Conservation (phyloP, 169 alveolate genomes). For the Amoebophrya sp. region DNA sequence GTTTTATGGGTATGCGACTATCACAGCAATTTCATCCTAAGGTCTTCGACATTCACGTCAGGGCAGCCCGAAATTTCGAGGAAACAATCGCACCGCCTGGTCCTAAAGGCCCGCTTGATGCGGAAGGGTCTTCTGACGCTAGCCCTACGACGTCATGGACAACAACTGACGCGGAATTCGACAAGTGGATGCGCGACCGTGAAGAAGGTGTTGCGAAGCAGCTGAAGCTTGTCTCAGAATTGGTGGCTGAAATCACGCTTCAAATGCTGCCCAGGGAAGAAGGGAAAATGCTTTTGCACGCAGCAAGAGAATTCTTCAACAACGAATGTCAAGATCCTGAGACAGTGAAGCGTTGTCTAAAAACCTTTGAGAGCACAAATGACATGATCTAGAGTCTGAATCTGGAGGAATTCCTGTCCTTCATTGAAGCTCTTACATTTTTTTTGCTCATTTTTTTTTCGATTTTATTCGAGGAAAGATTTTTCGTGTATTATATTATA, state of each 20-base stretch:
- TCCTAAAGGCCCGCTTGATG: background rate
- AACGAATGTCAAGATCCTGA: background rate
- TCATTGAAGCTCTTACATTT: too few species aligned
- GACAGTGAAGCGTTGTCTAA: background rate
- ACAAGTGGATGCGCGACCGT: background rate
- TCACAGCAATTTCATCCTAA: background rate
- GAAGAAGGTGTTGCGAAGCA: background rate
- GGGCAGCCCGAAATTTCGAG: background rate
- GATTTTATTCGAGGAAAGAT: too few species aligned
- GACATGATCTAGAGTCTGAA: slow-evolving; percentile 14
- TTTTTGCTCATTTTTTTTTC: too few species aligned
- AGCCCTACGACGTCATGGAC: background rate
- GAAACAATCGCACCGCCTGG: background rate
- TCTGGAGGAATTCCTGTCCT: too few species aligned
- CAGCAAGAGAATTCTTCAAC: background rate
- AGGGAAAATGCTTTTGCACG: background rate
- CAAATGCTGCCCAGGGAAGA: background rate
- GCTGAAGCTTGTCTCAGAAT: background rate
- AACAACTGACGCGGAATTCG: background rate
- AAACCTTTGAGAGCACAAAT: background rate
- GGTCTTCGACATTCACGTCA: background rate
- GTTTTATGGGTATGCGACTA: background rate
- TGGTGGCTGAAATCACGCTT: background rate
- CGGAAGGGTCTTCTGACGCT: background rate
- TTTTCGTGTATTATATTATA: too few species aligned